A percentile compares a stretch with the other conserved stretches of the same genome.
phyloP scores from a whole-genome alignment of 2,329 filamentous ascomycete species.

The Fusarium robinianum region DNA sequence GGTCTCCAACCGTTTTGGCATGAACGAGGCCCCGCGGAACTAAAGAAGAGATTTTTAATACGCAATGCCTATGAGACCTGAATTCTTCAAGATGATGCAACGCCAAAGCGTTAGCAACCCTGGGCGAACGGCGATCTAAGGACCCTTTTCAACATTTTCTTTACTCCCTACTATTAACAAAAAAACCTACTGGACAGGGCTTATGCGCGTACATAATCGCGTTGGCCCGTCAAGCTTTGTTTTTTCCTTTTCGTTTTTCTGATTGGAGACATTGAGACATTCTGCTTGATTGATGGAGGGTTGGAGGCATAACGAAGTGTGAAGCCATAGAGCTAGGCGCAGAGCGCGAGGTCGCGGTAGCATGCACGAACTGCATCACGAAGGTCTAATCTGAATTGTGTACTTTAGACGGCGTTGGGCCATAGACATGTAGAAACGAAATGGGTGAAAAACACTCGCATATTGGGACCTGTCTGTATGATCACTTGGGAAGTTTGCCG shows the following conservation, averaged over 20 bases:
- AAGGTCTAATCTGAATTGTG: slow-evolving; percentile 48
- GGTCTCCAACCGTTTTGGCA: slow-evolving; percentile 56
- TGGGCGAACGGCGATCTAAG: slow-evolving; percentile 42
- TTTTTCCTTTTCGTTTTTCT: too few relatives aligned
- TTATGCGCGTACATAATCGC: slow-evolving; percentile 35
- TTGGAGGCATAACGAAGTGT: slow-evolving; percentile 38
- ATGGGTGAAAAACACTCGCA: slow-evolving; percentile 32
- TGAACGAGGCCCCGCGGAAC: slow-evolving; percentile 35
- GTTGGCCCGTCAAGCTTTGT: slow-evolving; percentile 30
- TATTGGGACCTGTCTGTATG: neutral
- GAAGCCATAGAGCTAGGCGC: slow-evolving; percentile 46
- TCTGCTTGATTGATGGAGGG: slow-evolving; percentile 38
- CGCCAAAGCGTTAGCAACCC: slow-evolving; percentile 33
- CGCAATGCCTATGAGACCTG: slow-evolving; percentile 21
- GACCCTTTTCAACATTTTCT: slow-evolving; percentile 30
- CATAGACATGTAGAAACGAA: slow-evolving; percentile 49
- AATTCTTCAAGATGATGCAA: slow-evolving; percentile 15
- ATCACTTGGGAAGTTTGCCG: slow-evolving; percentile 5
- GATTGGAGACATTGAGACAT: slow-evolving; percentile 41
- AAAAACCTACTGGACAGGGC: slow-evolving; percentile 27
- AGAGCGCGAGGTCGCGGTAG: slow-evolving; percentile 43
- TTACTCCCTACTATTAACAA: slow-evolving; percentile 24
- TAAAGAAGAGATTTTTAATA: slow-evolving; percentile 23
- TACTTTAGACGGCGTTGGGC: slow-evolving; percentile 49
- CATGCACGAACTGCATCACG: slow-evolving; percentile 43